Percentiles rank a stretch among this genome's conserved stretches.
Evolutionary conservation across 768 basidiomycete species (phyloP).

Genomic region (Kwoniella shandongensis): DNA sequence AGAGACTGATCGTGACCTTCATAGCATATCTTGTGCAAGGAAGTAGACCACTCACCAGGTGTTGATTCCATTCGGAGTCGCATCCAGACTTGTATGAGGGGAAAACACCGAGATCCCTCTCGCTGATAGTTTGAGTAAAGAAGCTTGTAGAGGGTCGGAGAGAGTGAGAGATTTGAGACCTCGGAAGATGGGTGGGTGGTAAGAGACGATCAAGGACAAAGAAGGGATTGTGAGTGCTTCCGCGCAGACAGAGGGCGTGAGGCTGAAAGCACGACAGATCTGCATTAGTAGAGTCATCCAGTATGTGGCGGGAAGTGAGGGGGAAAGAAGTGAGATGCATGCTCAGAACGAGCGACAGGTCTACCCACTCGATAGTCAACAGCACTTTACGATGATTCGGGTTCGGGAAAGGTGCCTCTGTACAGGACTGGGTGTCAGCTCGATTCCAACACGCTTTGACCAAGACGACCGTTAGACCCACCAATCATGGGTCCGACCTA

Average conservation of each 20-base stretch:
- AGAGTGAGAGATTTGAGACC: constrained; percentile 75
- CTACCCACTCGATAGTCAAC: constrained; percentile 67
- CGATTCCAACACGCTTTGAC: background rate
- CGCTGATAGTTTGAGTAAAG: constrained; percentile 75
- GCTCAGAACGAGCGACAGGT: too few species aligned
- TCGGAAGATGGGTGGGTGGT: constrained; percentile 59
- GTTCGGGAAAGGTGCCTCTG: constrained; percentile 56
- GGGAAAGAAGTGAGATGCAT: background rate
- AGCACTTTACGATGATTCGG: constrained; percentile 60
- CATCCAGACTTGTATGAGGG: constrained; percentile 86
- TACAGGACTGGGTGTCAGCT: too few species aligned
- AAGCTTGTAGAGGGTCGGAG: constrained; percentile 72
- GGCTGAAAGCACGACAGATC: constrained; percentile 43
- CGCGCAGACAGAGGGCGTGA: constrained; percentile 52
- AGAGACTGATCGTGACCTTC: too few species aligned
- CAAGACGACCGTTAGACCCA: constrained; percentile 57
- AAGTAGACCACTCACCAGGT: constrained; percentile 65
- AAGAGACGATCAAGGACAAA: constrained; percentile 46
- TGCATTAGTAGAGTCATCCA: background rate
- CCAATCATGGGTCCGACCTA: constrained; percentile 76
- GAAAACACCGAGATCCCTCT: constrained; percentile 80
- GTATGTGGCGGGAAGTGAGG: background rate
- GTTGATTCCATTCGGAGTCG: constrained; percentile 79
- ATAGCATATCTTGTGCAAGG: too few species aligned
- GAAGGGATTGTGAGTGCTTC: constrained; percentile 47